Percentiles rank a stretch among this genome's conserved stretches.
Conservation (phyloP, 306 rosid species). For the Hippophae tibetana region DNA sequence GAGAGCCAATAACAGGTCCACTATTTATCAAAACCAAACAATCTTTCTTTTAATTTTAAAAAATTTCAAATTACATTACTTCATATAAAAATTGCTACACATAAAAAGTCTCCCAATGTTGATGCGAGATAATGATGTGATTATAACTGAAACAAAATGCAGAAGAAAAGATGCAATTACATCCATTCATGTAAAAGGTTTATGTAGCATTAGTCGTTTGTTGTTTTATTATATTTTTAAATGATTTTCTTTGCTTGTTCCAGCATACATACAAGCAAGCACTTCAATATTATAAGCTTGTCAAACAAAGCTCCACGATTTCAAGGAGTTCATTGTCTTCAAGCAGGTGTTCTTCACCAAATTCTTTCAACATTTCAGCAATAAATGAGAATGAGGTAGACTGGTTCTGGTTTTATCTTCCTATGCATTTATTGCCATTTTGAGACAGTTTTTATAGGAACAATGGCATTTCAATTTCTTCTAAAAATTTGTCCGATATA, state of each 20-base stretch:
- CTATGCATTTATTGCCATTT: not conserved
- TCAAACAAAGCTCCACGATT: conserved; percentile 51
- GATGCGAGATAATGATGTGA: too few relatives aligned
- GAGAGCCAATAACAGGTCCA: too few relatives aligned
- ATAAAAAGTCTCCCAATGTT: too few relatives aligned
- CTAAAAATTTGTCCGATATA: not conserved
- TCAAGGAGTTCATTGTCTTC: conserved; percentile 60
- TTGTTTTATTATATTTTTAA: not conserved
- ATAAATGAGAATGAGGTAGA: conserved; percentile 90
- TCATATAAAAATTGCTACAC: too few relatives aligned
- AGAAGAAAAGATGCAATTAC: too few relatives aligned
- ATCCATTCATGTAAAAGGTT: not conserved
- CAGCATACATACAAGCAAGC: conserved; percentile 92
- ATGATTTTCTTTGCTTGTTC: conserved; percentile 12
- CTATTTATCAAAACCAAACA: too few relatives aligned
- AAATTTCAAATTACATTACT: too few relatives aligned
- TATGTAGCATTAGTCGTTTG: not conserved
- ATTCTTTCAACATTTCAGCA: conserved; percentile 54
- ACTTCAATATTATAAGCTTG: conserved; percentile 68
- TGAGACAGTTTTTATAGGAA: conserved; percentile 6
- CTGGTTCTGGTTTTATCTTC: conserved; percentile 5
- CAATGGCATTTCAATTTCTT: conserved; percentile 5
- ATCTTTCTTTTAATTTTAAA: too few relatives aligned
- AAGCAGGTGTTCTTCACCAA: conserved; percentile 84
- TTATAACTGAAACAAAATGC: too few relatives aligned